phyloP scores from a whole-genome alignment of 106 monocot species.

The Acorus gramineus region DNA sequence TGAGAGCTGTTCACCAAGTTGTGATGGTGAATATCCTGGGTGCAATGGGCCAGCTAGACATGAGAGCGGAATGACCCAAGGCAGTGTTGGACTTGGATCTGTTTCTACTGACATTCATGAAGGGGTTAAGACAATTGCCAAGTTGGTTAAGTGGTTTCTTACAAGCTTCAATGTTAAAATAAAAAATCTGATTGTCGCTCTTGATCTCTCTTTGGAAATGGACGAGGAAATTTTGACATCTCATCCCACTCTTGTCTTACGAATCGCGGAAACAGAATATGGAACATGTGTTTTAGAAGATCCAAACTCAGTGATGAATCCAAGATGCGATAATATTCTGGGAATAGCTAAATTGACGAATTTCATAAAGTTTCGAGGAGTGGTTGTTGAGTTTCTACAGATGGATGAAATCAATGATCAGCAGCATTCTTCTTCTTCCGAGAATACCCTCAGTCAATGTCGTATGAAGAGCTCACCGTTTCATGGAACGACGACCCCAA shows the following conservation, averaged over 20 bases:
- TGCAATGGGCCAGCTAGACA: conserved; percentile 14
- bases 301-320: neutral
- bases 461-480: conserved; percentile 12
- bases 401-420: conserved; percentile 33
- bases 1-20: conserved; percentile 10
- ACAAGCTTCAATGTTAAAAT: conserved; percentile 78
- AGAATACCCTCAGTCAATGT: conserved; percentile 23
- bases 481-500: conserved; percentile 11
- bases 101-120: conserved; percentile 61
- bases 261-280: conserved; percentile 73
- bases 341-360: conserved; percentile 65
- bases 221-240: conserved; percentile 19
- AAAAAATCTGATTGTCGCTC: conserved; percentile 72
- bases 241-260: conserved; percentile 48
- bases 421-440: conserved; percentile 8
- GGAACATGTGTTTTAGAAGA: conserved; percentile 75
- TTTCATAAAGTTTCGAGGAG: conserved; percentile 74
- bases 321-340: conserved; percentile 18
- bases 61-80: conserved; percentile 12
- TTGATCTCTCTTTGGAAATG: conserved; percentile 47
- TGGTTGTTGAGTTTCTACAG: conserved; percentile 60
- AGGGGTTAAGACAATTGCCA: conserved; percentile 92
- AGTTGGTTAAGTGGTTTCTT: conserved; percentile 80
- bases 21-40: conserved; percentile 14
- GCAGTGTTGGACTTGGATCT: conserved; percentile 9